Base-by-base conservation (phyloP, 371 early-diverging fungal genomes). In the Rhizopus arrhizus region DNA sequence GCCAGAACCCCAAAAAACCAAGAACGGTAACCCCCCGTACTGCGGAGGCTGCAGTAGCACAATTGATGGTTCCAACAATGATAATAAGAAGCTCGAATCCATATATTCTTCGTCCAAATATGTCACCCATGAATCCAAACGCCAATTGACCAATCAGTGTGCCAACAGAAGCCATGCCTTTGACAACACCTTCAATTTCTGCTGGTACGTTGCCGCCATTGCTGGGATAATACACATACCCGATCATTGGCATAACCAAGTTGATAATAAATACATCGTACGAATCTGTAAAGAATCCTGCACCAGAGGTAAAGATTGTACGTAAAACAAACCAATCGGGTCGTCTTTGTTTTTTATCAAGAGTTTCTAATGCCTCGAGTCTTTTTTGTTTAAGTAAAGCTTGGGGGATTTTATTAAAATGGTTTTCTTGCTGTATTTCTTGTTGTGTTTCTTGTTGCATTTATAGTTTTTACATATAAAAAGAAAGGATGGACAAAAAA, bases 241-340 rank as follows among this genome's bases (percentile, higher is more conserved):
- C 89, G 62, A 95, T 74, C 89, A 92, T 92, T 15, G 89, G 82
- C 3, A 90, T 80, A 55, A 89, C 88, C 66, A 92, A 71, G 68
- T 88, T 88, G 72, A 93, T 93, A 56, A 89, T 87, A 62, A 94
- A 95, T 42, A 92, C 82, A 83, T 95, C 93, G 74, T 93, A 92
- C 12, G 92, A 88, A 71, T 93, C 93, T 15, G 93, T 93, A 68
- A 90, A 91, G 81, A 92, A 93, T 59, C 95, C 94, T 50, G 88
- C 81, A 47, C 95, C 95, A 3, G 93, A 84, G 28, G 93, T 91
- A 40, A 93, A 64, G 70, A 90, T 86, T 33, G 95, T 88, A 54
- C 90, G 85, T 46, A 91, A 64, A 64, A 92, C 92, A 72, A 91
- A 91, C 91, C 91, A 90, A 57, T 78, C 22, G 22, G 22, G 22